Base-by-base conservation (phyloP, 371 early-diverging fungal genomes). In the Dichotomocladium elegans region DNA sequence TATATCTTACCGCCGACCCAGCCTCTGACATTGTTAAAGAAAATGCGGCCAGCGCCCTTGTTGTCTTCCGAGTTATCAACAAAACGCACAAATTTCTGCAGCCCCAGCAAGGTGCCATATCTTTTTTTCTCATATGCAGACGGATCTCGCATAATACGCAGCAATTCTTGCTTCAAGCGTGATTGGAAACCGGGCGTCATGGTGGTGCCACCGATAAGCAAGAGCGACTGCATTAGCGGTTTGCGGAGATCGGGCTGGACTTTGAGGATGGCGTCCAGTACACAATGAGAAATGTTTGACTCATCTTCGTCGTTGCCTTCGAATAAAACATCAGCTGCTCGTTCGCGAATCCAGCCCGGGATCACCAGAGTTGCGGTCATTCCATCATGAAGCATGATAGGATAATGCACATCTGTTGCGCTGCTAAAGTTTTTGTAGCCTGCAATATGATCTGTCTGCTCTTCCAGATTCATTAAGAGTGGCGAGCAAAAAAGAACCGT, bases 261-360 rank as follows among this genome's bases (percentile, higher is more conserved):
- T 62, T 83, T 83, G 30, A 80, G 33, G n/a, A 92, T 52, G 3
- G 76, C 59, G 42, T 87, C 86, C 47, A 89, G 34, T 9, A 88
- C 71, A 34, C 77, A 67, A 14, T 82, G 78, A 7, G 81, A 77
- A 12, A 90, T 45, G 35, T 82, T 80, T 6, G 76, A 69, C 33
- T 56, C 56, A 33, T 56, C 56, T 19, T 84, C 78, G 31, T 89
- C 87, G 31, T 85, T 86, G 0, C 93, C 93, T 27, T 85, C 85
- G 70, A 94, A 89, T 27, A 94, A 56, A 0, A 90, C 81, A 51
- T 94, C 96, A 3, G 81, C 80, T 0, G 91, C 83, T 26, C 90
- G 82, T 57, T 91, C 94, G 3, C 93, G 81, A 19, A 95, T 75
- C 95, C 95, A 95, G 0, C 90, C 88, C 12, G 96, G 96, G 15